Conservation (phyloP, 805 yeast genomes). For the Candida nonsorbophila region DNA sequence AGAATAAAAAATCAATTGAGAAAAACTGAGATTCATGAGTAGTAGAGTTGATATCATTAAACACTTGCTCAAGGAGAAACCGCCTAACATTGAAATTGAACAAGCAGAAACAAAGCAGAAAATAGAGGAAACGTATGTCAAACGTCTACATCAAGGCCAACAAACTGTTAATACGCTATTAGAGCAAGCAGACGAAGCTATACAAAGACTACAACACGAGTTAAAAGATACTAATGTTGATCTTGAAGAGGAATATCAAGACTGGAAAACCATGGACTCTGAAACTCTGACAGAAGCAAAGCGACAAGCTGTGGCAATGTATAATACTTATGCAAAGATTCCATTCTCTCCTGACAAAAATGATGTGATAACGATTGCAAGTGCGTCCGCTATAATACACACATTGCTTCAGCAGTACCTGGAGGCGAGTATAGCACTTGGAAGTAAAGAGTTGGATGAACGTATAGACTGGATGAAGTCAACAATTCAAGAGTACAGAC, state of each 20-base stretch:
- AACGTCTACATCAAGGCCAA: slow-evolving; percentile 2
- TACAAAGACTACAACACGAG: slow-evolving; percentile 4
- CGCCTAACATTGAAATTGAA: neutral
- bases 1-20: slow-evolving; percentile 1
- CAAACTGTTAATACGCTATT: too few relatives aligned
- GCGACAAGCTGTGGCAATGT: slow-evolving; percentile 13
- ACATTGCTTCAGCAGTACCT: slow-evolving; percentile 6
- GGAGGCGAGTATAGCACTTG: slow-evolving; percentile 4
- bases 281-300: slow-evolving; percentile 1
- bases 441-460: slow-evolving; percentile 1
- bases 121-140: slow-evolving; percentile 4
- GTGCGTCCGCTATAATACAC: slow-evolving; percentile 13
- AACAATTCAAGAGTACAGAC: neutral
- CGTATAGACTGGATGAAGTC: slow-evolving; percentile 1
- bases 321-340: slow-evolving; percentile 12
- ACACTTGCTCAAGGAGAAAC: neutral
- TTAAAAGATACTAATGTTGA: too few relatives aligned
- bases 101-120: too few relatives aligned
- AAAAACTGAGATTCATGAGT: too few relatives aligned
- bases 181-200: slow-evolving; percentile 17
- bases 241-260: too few relatives aligned
- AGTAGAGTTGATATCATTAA: slow-evolving; percentile 1
- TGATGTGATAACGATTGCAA: slow-evolving; percentile 22
- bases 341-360: slow-evolving; percentile 22
- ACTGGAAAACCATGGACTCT: too few relatives aligned